Evolutionary conservation across 176 grass and related monocot species (phyloP), one percentile per base, ranked within the genome.

Genomic region (Avena eriantha): DNA sequence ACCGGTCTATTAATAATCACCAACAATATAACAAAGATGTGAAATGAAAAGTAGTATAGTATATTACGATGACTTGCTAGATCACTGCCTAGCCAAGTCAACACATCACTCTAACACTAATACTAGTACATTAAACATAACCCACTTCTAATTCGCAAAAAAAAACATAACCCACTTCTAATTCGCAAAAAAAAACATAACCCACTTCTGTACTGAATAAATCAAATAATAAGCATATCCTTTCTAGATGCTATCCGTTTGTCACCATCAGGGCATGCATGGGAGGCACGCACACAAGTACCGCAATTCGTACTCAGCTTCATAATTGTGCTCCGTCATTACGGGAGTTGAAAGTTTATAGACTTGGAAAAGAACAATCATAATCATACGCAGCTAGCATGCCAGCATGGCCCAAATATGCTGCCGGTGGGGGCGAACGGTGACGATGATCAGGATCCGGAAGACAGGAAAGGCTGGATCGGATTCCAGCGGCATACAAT

Each of bases 401-500:
- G 12, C 29, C 17, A 33, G 47, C 8, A 76, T 76, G 17, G 22
- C n/a, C 18, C 14, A 13, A 67, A 67, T 67, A 67, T 67, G 59
- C 67, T 48, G 86, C 22, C 15, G 9, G n/a, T 66, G 69, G 26
- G 39, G 39, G 5, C 7, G 39, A 41, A 24, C 15, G 70, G 16
- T 34, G 70, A 58, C 10, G 49, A 34, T 75, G 60, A 34, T 71
- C 39, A 17, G 64, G 33, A 75, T 45, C 43, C 4, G 18, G 9
- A 39, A 58, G 73, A 39, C 8, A 60, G 15, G 39, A 10, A 26
- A 82, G 73, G n/a, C 73, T 72, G 55, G 78, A 86, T 86, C 73
- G 5, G 72, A 86, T 78, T 82, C 22, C 64, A 67, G 64, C 45
- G 17, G 63, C 17, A 73, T 34, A 83, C 55, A 34, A 73, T 87